Evolutionary conservation across 352 stramenopile species (phyloP).

Genomic region (Pythium folliculosum): DNA sequence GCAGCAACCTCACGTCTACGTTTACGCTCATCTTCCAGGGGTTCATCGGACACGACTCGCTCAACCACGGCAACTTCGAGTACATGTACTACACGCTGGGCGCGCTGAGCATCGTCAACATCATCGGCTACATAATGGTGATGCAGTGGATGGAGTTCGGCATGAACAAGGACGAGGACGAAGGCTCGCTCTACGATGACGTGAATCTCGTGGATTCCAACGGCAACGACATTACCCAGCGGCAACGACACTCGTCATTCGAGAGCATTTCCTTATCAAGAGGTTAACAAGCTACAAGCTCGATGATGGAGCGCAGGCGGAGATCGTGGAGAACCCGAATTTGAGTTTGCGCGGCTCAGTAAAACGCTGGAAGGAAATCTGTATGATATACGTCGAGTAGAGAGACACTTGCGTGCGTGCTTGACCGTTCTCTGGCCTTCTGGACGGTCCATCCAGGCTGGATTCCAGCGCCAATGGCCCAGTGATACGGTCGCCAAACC

Average conservation of each 20-base stretch:
- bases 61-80: constrained; percentile 86
- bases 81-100: constrained; percentile 90
- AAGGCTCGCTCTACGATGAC: constrained; percentile 62
- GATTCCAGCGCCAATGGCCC: no score
- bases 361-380: constrained; percentile 11
- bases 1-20: constrained; percentile 85
- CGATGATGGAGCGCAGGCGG: neutral
- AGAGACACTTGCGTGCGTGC: neutral
- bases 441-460: no score
- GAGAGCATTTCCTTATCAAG: constrained; percentile 67
- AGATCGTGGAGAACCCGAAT: neutral
- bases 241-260: constrained; percentile 72
- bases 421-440: no score
- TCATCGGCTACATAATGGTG: constrained; percentile 68
- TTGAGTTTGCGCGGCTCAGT: no score
- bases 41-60: constrained; percentile 65
- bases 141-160: constrained; percentile 90
- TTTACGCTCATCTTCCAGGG: constrained; percentile 86
- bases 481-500: no score
- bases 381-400: constrained; percentile 19
- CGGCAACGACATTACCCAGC: constrained; percentile 66
- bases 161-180: constrained; percentile 77
- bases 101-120: constrained; percentile 70
- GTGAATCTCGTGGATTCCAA: constrained; percentile 50
- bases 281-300: constrained; percentile 12